Conservation (phyloP, 2,329 filamentous ascomycete genomes). For the Atkinsonella hypoxylon region DNA sequence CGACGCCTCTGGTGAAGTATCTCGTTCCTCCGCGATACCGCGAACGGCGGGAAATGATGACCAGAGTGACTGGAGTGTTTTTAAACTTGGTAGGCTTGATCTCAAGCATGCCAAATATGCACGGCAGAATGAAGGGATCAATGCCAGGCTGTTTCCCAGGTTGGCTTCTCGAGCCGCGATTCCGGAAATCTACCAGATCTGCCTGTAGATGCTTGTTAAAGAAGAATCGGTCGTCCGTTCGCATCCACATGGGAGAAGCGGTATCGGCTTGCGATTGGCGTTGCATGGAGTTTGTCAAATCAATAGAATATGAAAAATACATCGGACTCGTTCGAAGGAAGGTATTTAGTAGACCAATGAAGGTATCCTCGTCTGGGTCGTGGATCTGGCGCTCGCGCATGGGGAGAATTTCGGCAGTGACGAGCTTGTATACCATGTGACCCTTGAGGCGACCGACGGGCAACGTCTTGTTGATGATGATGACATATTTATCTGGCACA, state of each 20-base stretch:
- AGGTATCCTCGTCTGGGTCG: constrained; percentile 89
- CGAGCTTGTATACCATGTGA: constrained; percentile 90
- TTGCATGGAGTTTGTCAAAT: constrained; percentile 95
- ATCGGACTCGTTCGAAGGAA: constrained; percentile 77
- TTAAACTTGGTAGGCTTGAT: constrained; percentile 82
- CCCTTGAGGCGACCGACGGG: constrained; percentile 85
- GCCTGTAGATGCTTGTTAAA: constrained; percentile 93
- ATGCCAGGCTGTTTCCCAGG: constrained; percentile 60
- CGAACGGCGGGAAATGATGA: constrained; percentile 79
- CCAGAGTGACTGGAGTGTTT: constrained; percentile 69
- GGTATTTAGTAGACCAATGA: constrained; percentile 68
- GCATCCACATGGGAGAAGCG: constrained; percentile 70
- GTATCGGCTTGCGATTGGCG: constrained; percentile 70
- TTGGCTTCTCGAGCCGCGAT: constrained; percentile 47
- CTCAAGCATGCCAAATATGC: constrained; percentile 93
- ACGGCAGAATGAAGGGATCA: constrained; percentile 87
- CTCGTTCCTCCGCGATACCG: constrained; percentile 81
- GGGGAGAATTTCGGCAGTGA: constrained; percentile 83
- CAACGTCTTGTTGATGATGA: constrained; percentile 89
- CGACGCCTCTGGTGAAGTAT: constrained; percentile 89
- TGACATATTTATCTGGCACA: constrained; percentile 74
- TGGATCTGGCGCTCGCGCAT: constrained; percentile 84
- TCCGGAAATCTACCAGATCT: constrained; percentile 82
- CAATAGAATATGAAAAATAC: constrained; percentile 97
- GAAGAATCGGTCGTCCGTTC: constrained; percentile 95